These are phyloP conservation scores for Pseudogymnoascus pannorum DNA, from an alignment of 2,329 filamentous ascomycete genomes.

Conservation along the genomic window DNA sequence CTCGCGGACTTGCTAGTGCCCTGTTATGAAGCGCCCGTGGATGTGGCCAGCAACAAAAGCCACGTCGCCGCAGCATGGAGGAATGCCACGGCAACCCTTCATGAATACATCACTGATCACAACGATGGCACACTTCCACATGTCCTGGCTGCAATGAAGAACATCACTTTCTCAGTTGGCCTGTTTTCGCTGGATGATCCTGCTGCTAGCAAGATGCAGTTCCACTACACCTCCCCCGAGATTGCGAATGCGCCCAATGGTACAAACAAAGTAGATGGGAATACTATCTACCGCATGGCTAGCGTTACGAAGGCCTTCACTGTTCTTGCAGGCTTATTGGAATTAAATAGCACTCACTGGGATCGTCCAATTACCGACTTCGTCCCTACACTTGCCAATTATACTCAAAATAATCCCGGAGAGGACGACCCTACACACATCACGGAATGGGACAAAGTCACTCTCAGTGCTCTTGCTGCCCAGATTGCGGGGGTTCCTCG, in stretches of 20 bases:
- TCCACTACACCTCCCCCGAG: conserved; percentile 31
- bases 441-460: conserved; percentile 30
- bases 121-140: background rate
- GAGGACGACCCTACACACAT: conserved; percentile 19
- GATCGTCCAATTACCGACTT: conserved; percentile 27
- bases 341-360: conserved; percentile 31
- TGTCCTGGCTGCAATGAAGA: conserved; percentile 18
- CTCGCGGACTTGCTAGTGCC: background rate
- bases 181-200: conserved; percentile 34
- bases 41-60: background rate
- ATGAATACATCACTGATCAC: background rate
- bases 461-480: conserved; percentile 28
- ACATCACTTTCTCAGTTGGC: conserved; percentile 34
- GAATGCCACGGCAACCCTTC: background rate
- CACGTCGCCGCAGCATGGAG: background rate
- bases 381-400: conserved; percentile 25
- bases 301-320: conserved; percentile 35
- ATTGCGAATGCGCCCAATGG: conserved; percentile 27
- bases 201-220: conserved; percentile 27
- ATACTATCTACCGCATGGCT: conserved; percentile 37
- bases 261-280: conserved; percentile 32
- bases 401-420: background rate
- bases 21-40: background rate
- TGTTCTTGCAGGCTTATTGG: conserved; percentile 32
- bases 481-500: conserved; percentile 28